Percentiles rank a stretch among this genome's conserved stretches.
These are phyloP conservation scores for Claviceps digitariae DNA, from an alignment of 2,329 filamentous ascomycete genomes.

Conservation along the genomic window DNA sequence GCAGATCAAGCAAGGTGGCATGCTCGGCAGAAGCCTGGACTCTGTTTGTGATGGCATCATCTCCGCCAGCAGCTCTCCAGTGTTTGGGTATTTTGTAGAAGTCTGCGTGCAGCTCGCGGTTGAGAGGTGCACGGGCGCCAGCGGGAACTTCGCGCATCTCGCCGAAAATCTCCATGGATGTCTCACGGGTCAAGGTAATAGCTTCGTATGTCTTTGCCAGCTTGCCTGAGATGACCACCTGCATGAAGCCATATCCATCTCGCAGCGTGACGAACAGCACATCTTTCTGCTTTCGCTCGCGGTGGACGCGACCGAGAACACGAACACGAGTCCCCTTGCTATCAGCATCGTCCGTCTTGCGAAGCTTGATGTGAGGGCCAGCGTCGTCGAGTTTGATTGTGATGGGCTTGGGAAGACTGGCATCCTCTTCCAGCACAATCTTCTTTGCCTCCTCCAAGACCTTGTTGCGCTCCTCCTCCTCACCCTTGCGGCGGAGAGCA, in stretches of 20 bases:
- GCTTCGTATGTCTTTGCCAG: slow-evolving; percentile 88
- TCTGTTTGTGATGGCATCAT: slow-evolving; percentile 81
- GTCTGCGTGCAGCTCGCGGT: slow-evolving; percentile 82
- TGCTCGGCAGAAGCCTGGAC: slow-evolving; percentile 41
- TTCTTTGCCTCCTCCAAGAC: slow-evolving; percentile 64
- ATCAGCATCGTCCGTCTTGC: slow-evolving; percentile 24
- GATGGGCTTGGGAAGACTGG: slow-evolving; percentile 61
- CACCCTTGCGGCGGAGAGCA: slow-evolving; percentile 9
- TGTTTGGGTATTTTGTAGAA: slow-evolving; percentile 66
- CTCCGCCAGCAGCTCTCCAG: slow-evolving; percentile 61
- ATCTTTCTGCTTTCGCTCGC: slow-evolving; percentile 68
- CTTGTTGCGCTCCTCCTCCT: slow-evolving; percentile 11
- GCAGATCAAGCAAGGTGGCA: slow-evolving; percentile 58
- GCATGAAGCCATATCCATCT: slow-evolving; percentile 50
- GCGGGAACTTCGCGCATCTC: slow-evolving; percentile 72
- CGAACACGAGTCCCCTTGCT: slow-evolving; percentile 60
- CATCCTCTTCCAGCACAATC: slow-evolving; percentile 54
- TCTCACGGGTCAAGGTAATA: slow-evolving; percentile 71
- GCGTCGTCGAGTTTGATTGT: slow-evolving; percentile 42
- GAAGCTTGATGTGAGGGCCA: slow-evolving; percentile 18
- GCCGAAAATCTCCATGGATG: slow-evolving; percentile 71
- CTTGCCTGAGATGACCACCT: slow-evolving; percentile 46
- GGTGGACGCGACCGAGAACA: slow-evolving; percentile 71
- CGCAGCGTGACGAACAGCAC: slow-evolving; percentile 76
- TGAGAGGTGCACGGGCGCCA: slow-evolving; percentile 64